Evolutionary conservation across 2,329 filamentous ascomycete genomes (phyloP).

Genomic region (Cordyceps tenuipes): DNA sequence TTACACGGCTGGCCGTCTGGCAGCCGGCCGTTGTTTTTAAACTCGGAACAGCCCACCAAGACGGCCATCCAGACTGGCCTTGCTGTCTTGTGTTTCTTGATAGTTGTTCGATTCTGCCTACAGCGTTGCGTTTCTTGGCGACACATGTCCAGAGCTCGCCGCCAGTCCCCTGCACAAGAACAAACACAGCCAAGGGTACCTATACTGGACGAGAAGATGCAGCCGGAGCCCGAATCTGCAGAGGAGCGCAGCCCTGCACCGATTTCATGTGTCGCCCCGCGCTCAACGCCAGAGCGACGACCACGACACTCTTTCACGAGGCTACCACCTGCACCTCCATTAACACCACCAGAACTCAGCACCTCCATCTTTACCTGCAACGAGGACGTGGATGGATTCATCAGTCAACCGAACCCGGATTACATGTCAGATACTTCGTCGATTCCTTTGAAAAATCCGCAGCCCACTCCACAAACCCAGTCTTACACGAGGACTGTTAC

Average conservation of each 20-base stretch:
- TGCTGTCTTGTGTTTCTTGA: conserved; percentile 8
- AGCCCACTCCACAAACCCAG: conserved; percentile 28
- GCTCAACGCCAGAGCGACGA: neutral
- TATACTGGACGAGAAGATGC: conserved; percentile 3
- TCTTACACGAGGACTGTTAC: conserved; percentile 36
- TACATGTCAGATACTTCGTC: conserved; percentile 33
- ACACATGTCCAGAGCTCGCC: conserved; percentile 14
- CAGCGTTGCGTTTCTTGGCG: conserved; percentile 1
- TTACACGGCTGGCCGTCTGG: neutral
- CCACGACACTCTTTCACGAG: conserved; percentile 27
- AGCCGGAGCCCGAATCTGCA: conserved; percentile 15
- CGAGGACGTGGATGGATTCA: conserved; percentile 32
- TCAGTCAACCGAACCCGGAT: conserved; percentile 43
- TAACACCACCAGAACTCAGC: conserved; percentile 40
- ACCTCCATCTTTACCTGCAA: conserved; percentile 35
- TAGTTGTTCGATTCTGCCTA: conserved; percentile 8
- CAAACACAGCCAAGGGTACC: neutral
- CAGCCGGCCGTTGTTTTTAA: conserved; percentile 5
- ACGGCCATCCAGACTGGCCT: conserved; percentile 9
- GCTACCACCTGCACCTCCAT: conserved; percentile 37
- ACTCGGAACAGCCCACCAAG: conserved; percentile 6
- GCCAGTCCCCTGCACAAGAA: neutral
- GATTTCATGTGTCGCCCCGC: neutral
- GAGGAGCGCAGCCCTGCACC: neutral
- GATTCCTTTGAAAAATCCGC: conserved; percentile 19